Evolutionary conservation across 768 basidiomycete species (phyloP).

Genomic region (Termitomyces sp.): DNA sequence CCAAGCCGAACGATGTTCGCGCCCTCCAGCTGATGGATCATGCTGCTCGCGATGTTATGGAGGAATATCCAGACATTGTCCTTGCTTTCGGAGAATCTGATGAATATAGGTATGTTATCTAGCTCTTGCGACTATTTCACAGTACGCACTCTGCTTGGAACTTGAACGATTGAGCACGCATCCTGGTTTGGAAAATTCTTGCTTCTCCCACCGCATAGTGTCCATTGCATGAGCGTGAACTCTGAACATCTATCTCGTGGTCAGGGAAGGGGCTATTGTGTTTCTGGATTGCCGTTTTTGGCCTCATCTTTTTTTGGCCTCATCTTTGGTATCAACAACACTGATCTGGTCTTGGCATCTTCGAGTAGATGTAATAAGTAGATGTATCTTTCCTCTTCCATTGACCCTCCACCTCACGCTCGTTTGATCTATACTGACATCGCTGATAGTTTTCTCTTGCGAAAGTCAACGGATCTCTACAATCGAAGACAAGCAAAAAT

Average conservation of each 20-base stretch:
- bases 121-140: not conserved
- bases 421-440: constrained; percentile 1
- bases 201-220: not conserved
- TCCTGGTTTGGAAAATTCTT: not conserved
- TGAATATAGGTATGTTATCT: constrained; percentile 76
- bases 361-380: not conserved
- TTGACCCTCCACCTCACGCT: not conserved
- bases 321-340: too few species aligned
- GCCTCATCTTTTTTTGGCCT: too few species aligned
- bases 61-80: constrained; percentile 76
- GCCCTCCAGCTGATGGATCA: constrained; percentile 91
- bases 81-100: constrained; percentile 96
- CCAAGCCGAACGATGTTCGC: constrained; percentile 87
- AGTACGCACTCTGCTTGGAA: not conserved
- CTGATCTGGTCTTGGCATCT: not conserved
- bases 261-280: not conserved
- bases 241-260: not conserved
- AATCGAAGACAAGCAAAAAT: constrained; percentile 88
- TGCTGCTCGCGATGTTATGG: constrained; percentile 79
- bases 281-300: too few species aligned
- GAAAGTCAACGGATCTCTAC: constrained; percentile 69
- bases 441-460: constrained; percentile 75
- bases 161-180: not conserved
- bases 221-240: not conserved
- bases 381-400: too few species aligned